phyloP scores from a whole-genome alignment of 768 basidiomycete species.

The Arthromyces matolae region DNA sequence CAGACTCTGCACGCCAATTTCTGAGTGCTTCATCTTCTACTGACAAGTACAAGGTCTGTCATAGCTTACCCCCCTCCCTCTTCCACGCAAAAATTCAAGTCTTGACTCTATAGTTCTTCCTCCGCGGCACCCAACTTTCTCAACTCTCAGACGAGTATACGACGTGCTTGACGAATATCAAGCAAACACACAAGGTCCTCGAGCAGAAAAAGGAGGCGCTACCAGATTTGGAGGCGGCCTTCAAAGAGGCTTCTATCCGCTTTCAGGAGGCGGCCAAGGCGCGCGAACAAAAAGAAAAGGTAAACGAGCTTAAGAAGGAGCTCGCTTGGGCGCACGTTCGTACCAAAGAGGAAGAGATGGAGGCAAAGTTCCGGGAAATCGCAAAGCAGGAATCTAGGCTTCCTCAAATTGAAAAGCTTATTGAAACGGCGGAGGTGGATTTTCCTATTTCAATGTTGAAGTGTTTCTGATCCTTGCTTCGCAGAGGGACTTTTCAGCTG shows the following conservation, averaged over 20 bases:
- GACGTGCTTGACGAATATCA: constrained; percentile 67
- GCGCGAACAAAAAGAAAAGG: constrained; percentile 62
- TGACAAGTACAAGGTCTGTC: constrained; percentile 84
- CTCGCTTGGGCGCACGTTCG: constrained; percentile 86
- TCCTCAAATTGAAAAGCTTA: constrained; percentile 34
- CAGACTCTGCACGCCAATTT: constrained; percentile 76
- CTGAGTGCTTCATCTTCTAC: constrained; percentile 73
- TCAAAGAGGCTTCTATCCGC: constrained; percentile 53
- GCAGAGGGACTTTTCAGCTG: constrained; percentile 29
- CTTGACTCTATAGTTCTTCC: constrained; percentile 75
- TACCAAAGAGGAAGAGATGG: constrained; percentile 60
- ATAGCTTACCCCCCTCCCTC: too few species aligned
- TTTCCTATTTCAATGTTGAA: background rate
- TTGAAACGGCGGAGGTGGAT: constrained; percentile 33
- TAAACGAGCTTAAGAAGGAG: constrained; percentile 71
- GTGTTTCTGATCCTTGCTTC: background rate
- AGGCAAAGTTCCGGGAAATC: constrained; percentile 31
- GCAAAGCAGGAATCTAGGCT: constrained; percentile 32
- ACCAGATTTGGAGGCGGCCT: constrained; percentile 65
- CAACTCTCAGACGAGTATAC: constrained; percentile 89
- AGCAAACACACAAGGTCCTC: constrained; percentile 61
- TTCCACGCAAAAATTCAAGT: too few species aligned
- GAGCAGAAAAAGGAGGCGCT: constrained; percentile 71
- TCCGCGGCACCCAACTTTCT: constrained; percentile 86
- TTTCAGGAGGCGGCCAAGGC: constrained; percentile 76